Evolutionary conservation across 768 basidiomycete genomes (phyloP), one percentile per base, ranked within the genome.

Genomic region (Inosperma sp.): DNA sequence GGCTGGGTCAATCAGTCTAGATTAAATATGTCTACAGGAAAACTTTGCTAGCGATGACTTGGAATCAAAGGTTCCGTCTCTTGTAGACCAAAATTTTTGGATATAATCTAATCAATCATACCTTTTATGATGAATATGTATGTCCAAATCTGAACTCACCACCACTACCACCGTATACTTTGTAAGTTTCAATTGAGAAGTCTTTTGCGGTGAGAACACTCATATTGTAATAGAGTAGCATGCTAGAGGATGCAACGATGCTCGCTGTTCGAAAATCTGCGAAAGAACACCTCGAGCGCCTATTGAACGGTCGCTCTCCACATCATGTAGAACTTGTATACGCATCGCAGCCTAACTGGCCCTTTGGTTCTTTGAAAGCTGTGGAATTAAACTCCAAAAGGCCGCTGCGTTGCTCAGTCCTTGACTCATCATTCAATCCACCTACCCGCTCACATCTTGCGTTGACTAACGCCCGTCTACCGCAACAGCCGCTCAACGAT

Each of bases 371-470:
- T 43, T 27, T 25, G 16, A 19, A 48, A 30, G 37, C 40, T 48
- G 26, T 13, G 26, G 16, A 41, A 19, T 34, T 49, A 47, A 10
- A 35, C 48, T 17, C 53, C 51, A 22, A 48, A 49, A 13, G n/a
- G n/a, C 34, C 47, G 33, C 62, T 83, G 29, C 76, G 73, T 46
- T 76, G 94, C 40, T 77, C 86, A 3, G 72, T 94, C n/a, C 76
- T 96, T 31, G 94, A 96, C 59, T 86, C 92, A 1, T 93, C 91
- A 1, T 97, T 90, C 71, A 95, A 97, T 61, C 93, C 93, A 3
- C 94, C 94, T 1, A 93, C 90, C 3, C 64, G 78, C 19, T 90
- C 93, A 0, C 93, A 97, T 65, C 74, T 86, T 46, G 84, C 86
- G 2, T 81, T 97, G 40, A 82, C 82, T 22, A 80, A 78, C 51